Base-by-base conservation (phyloP, 148 eudicot species). In the Vaccinium myrtillus region DNA sequence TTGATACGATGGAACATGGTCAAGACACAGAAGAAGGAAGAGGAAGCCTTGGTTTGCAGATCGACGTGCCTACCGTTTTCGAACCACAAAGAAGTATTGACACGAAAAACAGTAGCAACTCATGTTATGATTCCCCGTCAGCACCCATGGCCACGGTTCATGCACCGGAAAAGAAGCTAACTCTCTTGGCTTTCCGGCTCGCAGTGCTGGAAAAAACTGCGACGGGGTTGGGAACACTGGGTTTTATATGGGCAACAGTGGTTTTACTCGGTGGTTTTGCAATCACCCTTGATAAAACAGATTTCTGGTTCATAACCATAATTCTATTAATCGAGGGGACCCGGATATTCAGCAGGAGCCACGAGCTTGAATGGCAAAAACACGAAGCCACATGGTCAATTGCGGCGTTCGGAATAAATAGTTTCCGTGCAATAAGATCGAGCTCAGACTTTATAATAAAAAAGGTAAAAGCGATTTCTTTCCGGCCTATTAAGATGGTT, bases 211-310 rank as follows among this genome's bases (percentile, higher is more conserved):
- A 95, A 84, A 95, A 94, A 77, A 75, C 92, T 11, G 98, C 98
- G 7, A 91, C 94, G 1, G 91, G 96, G 1, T 82, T 95, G 5
- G 98, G 98, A 54, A 93, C 96, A 2, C 94, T 95, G 0, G 94
- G 95, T 1, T 95, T 95, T 88, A 90, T 95, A 5, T 95, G 98
- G 98, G 98, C 98, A 2, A 95, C 98, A 0, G 98, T 95, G 6
- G 98, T 95, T 70, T 90, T 95, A 21, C 95, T 95, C 3, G 98
- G 98, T 16, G 98, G 98, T 21, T 95, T 95, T 55, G 98, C 98
- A 0, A 94, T 94, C 43, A 91, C 95, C 5, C 89, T 94, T 2
- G 93, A 89, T 8, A 89, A 82, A 48, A 87, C 95, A 7, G 98
- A 95, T 78, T 95, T 95, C 87, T 95, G 98, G 98, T 87, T 92